A percentile compares a stretch with the other conserved stretches of the same genome.
These are phyloP conservation scores for Cystobasidium onofrii DNA, from an alignment of 768 basidiomycete species.

Conservation along the genomic window DNA sequence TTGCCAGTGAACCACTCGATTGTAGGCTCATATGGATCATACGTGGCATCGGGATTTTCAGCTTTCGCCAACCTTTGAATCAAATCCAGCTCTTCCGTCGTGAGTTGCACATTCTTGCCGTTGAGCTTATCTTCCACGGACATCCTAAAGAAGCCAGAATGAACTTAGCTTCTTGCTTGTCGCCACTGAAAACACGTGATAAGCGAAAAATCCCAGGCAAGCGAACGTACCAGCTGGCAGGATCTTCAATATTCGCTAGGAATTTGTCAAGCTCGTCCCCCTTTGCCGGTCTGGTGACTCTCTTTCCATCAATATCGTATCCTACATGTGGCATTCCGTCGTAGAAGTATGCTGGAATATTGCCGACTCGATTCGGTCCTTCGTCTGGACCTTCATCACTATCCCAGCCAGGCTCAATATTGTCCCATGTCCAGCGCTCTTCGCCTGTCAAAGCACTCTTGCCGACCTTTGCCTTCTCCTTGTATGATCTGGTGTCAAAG, in stretches of 20 bases:
- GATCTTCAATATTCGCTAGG: slow-evolving; percentile 83
- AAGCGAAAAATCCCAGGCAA: not conserved
- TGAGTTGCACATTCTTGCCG: slow-evolving; percentile 75
- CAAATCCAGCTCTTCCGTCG: slow-evolving; percentile 85
- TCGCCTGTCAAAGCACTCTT: slow-evolving; percentile 70
- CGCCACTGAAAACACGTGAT: not conserved
- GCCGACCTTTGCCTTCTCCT: slow-evolving; percentile 60
- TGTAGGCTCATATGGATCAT: slow-evolving; percentile 87
- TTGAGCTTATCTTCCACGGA: slow-evolving; percentile 81
- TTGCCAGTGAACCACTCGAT: slow-evolving; percentile 97
- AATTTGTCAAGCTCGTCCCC: slow-evolving; percentile 98
- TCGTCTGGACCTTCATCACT: slow-evolving; percentile 29
- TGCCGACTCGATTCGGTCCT: slow-evolving; percentile 68
- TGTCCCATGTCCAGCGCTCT: slow-evolving; percentile 40
- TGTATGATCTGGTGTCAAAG: slow-evolving; percentile 43
- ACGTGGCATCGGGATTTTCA: slow-evolving; percentile 81
- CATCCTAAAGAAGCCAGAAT: slow-evolving; percentile 54
- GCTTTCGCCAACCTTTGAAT: slow-evolving; percentile 80
- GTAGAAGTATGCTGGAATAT: slow-evolving; percentile 97
- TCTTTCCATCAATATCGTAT: slow-evolving; percentile 89
- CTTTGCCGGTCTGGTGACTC: slow-evolving; percentile 81
- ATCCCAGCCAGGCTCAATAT: slow-evolving; percentile 33
- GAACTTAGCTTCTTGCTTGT: not conserved
- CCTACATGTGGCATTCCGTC: slow-evolving; percentile 99
- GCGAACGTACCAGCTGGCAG: slow-evolving; percentile 65